Evolutionary conservation across 2,329 filamentous ascomycete genomes (phyloP).

Genomic region (Westerdykella aurantiaca): DNA sequence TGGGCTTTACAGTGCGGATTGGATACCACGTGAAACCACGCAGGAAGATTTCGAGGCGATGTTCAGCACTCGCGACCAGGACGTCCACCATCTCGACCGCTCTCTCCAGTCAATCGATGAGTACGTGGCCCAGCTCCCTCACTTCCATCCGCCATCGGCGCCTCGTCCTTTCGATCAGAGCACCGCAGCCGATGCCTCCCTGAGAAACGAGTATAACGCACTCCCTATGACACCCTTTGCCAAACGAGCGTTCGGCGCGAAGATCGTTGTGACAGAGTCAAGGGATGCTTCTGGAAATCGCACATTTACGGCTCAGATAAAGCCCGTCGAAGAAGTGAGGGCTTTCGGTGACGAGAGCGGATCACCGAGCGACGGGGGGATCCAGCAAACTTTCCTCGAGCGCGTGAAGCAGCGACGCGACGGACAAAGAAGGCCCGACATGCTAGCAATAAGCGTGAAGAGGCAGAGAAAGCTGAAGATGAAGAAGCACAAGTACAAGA

Average conservation of each 20-base stretch:
- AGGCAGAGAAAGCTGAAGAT: slow-evolving; percentile 93
- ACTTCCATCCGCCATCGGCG: slow-evolving; percentile 78
- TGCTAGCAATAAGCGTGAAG: slow-evolving; percentile 85
- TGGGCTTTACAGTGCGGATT: slow-evolving; percentile 10
- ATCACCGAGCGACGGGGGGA: slow-evolving; percentile 32
- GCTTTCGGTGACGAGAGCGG: slow-evolving; percentile 18
- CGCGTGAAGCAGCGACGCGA: slow-evolving; percentile 57
- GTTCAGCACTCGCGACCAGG: slow-evolving; percentile 28
- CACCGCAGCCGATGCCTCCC: slow-evolving; percentile 12
- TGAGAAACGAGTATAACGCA: slow-evolving; percentile 12
- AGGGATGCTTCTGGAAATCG: slow-evolving; percentile 47
- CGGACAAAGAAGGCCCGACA: slow-evolving; percentile 41
- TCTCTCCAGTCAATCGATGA: slow-evolving; percentile 36
- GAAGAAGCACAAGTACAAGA: slow-evolving; percentile 99
- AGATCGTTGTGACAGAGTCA: slow-evolving; percentile 49
- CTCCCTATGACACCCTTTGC: slow-evolving; percentile 27
- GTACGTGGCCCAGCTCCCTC: slow-evolving; percentile 53
- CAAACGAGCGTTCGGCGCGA: slow-evolving; percentile 40
- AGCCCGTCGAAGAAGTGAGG: slow-evolving; percentile 43
- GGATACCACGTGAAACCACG: slow-evolving; percentile 25
- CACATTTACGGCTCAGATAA: slow-evolving; percentile 48
- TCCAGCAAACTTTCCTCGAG: slow-evolving; percentile 55
- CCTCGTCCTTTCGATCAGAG: slow-evolving; percentile 55
- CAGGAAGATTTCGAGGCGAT: slow-evolving; percentile 36
- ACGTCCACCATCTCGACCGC: slow-evolving; percentile 32